These are phyloP conservation scores for Porphyrellus sp. DNA, from an alignment of 1,284 basidiomycete genomes.

Conservation along the genomic window DNA sequence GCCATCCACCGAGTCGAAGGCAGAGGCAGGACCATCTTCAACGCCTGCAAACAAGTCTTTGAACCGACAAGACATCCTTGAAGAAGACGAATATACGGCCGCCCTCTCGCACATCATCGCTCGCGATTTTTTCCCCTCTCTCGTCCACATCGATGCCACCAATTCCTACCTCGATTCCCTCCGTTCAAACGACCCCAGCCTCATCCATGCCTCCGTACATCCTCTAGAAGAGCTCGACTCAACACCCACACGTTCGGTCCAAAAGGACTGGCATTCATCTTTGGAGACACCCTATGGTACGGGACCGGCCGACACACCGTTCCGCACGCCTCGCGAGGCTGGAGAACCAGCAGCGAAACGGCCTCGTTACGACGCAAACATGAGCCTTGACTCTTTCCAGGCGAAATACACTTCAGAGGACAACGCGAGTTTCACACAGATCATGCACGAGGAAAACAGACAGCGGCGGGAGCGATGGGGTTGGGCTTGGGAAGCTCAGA, in stretches of 20 bases:
- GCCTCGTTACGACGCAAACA: conserved; percentile 51
- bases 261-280: conserved; percentile 49
- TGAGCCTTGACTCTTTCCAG: conserved; percentile 84
- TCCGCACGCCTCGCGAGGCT: conserved; percentile 40
- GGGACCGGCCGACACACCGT: conserved; percentile 65
- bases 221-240: conserved; percentile 61
- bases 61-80: conserved; percentile 71
- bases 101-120: conserved; percentile 93
- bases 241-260: conserved; percentile 44
- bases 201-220: conserved; percentile 72
- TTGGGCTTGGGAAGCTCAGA: conserved; percentile 93
- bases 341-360: conserved; percentile 50
- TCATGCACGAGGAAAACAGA: conserved; percentile 84
- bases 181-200: conserved; percentile 64
- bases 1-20: conserved; percentile 26
- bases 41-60: conserved; percentile 46
- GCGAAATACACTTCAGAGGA: conserved; percentile 91
- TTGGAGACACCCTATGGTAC: conserved; percentile 63
- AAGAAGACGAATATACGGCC: conserved; percentile 93
- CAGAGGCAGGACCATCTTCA: conserved; percentile 23
- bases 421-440: conserved; percentile 90
- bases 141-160: conserved; percentile 83
- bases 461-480: conserved; percentile 72
- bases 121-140: conserved; percentile 95
- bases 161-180: conserved; percentile 83